Conservation (phyloP, 371 early-diverging fungal species). For the Actinomortierella ambigua region DNA sequence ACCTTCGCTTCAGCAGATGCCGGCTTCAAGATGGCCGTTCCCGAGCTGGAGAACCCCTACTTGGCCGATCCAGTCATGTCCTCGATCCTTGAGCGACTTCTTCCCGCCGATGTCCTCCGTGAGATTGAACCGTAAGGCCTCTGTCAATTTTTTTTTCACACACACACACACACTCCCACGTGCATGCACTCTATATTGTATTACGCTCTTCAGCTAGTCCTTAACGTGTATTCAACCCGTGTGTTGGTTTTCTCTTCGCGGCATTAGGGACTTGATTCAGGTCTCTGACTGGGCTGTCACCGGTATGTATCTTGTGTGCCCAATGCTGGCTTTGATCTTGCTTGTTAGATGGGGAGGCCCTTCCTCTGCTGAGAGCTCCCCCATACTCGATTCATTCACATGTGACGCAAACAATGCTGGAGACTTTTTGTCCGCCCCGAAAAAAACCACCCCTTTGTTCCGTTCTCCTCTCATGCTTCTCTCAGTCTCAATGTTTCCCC, state of each 20-base stretch:
- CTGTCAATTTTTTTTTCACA: background rate
- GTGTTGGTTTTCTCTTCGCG: background rate
- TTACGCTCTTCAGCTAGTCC: background rate
- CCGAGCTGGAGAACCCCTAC: conserved; percentile 57
- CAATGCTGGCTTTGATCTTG: too few species aligned
- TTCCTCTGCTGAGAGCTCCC: too few species aligned
- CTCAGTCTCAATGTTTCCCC: conserved; percentile 8
- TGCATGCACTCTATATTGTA: background rate
- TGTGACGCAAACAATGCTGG: too few species aligned
- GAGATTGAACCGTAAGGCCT: conserved; percentile 49
- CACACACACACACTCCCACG: background rate
- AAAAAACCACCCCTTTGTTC: conserved; percentile 14
- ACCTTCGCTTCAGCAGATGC: conserved; percentile 36
- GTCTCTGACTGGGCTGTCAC: conserved; percentile 40
- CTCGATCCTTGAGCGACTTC: conserved; percentile 51
- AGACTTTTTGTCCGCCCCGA: too few species aligned
- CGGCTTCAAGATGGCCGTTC: conserved; percentile 57
- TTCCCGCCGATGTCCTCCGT: conserved; percentile 50
- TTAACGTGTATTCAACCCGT: too few species aligned
- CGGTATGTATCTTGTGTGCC: conserved; percentile 20
- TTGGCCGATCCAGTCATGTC: conserved; percentile 56
- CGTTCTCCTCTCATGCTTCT: too few species aligned
- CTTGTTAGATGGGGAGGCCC: background rate
- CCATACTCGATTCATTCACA: too few species aligned
- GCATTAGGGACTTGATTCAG: conserved; percentile 26